Conservation (phyloP, 768 basidiomycete species). For the Suillus occidentalis region DNA sequence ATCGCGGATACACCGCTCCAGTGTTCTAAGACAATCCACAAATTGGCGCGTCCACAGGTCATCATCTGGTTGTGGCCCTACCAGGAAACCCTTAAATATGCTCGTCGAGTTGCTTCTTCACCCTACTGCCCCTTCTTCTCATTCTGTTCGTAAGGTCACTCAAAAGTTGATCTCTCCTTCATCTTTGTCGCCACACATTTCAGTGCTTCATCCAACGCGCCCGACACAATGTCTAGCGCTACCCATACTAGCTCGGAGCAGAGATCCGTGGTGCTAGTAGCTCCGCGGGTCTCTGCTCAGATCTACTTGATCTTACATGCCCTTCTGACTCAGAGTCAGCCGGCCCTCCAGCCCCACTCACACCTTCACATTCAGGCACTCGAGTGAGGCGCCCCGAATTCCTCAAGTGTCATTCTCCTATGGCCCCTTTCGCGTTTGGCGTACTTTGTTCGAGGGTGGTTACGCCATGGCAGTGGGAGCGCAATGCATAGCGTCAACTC, state of each 20-base stretch:
- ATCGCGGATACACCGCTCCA: neutral
- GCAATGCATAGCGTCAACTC: constrained; percentile 25
- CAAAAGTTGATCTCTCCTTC: constrained; percentile 9
- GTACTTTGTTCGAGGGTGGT: constrained; percentile 18
- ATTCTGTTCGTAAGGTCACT: constrained; percentile 3
- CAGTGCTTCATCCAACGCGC: neutral
- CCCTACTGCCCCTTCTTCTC: neutral
- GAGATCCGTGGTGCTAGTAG: too few species aligned
- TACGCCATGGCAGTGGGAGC: constrained; percentile 26
- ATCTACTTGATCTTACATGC: too few species aligned
- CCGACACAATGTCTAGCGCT: neutral
- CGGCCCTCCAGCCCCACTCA: neutral
- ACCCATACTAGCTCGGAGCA: neutral
- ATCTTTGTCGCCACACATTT: neutral
- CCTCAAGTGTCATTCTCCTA: neutral
- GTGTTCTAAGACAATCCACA: neutral
- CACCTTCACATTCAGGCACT: too few species aligned
- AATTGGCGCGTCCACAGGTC: constrained; percentile 11
- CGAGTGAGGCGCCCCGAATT: neutral
- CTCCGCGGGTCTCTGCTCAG: neutral
- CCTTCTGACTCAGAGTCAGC: constrained; percentile 1
- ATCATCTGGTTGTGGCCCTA: neutral
- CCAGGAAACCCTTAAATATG: neutral
- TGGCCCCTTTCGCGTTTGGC: constrained; percentile 28
- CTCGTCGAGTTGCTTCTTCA: neutral